Conservation (phyloP, 2,329 filamentous ascomycete genomes). For the Sclerotinia borealis region DNA sequence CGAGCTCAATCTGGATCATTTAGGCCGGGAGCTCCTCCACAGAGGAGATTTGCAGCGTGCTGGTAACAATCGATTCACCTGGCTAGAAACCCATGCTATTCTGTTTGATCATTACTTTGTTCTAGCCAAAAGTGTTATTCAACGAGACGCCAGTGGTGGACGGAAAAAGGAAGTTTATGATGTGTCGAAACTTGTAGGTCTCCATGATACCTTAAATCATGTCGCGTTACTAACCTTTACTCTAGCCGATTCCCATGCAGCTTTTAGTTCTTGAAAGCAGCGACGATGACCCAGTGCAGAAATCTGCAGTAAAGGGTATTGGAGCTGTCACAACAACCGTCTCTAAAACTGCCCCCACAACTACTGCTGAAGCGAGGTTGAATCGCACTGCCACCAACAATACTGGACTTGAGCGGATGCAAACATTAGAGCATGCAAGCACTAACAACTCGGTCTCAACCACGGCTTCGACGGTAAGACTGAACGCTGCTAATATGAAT, state of each 20-base stretch:
- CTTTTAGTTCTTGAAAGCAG: slow-evolving; percentile 86
- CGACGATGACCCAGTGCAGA: slow-evolving; percentile 85
- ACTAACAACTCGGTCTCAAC: slow-evolving; percentile 62
- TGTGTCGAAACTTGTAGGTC: slow-evolving; percentile 75
- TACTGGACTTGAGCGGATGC: slow-evolving; percentile 32
- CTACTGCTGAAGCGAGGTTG: slow-evolving; percentile 52
- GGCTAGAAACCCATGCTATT: slow-evolving; percentile 89
- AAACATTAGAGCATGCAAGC: slow-evolving; percentile 61
- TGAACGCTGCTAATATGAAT: slow-evolving; percentile 39
- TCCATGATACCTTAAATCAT: not conserved
- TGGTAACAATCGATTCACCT: slow-evolving; percentile 82
- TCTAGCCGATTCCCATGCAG: slow-evolving; percentile 95
- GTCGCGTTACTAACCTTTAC: slow-evolving; percentile 32
- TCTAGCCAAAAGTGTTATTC: slow-evolving; percentile 70
- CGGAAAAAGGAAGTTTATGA: slow-evolving; percentile 79
- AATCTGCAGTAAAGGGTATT: slow-evolving; percentile 52
- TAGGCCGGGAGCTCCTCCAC: slow-evolving; percentile 85
- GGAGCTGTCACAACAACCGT: slow-evolving; percentile 57
- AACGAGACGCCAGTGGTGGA: slow-evolving; percentile 61
- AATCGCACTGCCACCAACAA: slow-evolving; percentile 30
- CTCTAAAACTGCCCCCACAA: slow-evolving; percentile 53
- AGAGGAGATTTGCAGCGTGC: slow-evolving; percentile 85
- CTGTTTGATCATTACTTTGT: slow-evolving; percentile 97
- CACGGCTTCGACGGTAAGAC: slow-evolving; percentile 37
- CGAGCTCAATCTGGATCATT: slow-evolving; percentile 82